Evolutionary conservation across 768 basidiomycete genomes (phyloP), one percentile per base, ranked within the genome.

Genomic region (Auriscalpium orientale): DNA sequence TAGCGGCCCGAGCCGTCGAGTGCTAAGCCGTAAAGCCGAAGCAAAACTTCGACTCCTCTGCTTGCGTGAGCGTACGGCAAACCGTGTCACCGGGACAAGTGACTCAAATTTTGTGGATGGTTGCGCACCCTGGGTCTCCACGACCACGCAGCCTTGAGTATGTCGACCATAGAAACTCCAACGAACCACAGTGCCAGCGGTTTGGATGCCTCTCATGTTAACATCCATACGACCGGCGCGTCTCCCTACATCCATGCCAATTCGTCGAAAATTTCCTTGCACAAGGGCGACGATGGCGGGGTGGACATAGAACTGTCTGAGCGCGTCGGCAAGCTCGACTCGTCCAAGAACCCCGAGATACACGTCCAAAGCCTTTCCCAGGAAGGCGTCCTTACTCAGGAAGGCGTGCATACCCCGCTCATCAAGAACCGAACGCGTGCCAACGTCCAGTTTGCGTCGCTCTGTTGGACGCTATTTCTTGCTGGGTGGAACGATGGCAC

Each of bases 401-500:
- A 40, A 15, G 13, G 40, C 28, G 43, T 22, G 28, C 28, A 28
- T 28, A 28, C 28, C 6, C 6, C 52, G 20, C n/a, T 35, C 20
- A 36, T 18, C 15, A 28, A 53, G 22, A 37, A 53, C 28, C 38
- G 8, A 22, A 12, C 44, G 40, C 15, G 8, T 13, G 52, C 52
- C n/a, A 53, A 53, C 40, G 20, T 46, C 15, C 52, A 53, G 15
- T 53, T 53, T 36, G 38, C 22, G 15, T 22, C 52, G 8, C 43
- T 53, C 10, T 53, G 52, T 34, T 53, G 21, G 38, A 44, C 40
- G 4, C 22, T 53, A 28, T 53, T 53, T 44, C 28, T 53, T 8
- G 52, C 52, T 28, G 52, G 52, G 15, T 53, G 52, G 52, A 53
- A 53, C 22, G 52, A 53, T 53, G 84, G 83, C 12, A 78, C 83